These are phyloP conservation scores for Rhodotorula sp. DNA, from an alignment of 1,284 basidiomycete genomes.

Conservation along the genomic window DNA sequence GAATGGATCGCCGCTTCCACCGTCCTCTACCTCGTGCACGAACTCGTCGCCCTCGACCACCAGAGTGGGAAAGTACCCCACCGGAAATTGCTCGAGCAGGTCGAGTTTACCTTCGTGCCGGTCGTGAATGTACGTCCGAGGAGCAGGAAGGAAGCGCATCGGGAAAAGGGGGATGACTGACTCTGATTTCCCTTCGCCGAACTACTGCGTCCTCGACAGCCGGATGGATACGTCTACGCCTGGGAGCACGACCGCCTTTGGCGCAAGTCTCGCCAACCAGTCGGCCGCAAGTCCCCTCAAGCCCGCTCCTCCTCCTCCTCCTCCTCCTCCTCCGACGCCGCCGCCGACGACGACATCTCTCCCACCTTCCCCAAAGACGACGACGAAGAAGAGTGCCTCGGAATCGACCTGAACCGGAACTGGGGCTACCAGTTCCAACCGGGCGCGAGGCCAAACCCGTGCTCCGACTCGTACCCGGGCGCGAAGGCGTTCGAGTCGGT, in stretches of 20 bases:
- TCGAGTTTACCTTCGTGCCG: constrained; percentile 74
- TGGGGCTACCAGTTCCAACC: constrained; percentile 51
- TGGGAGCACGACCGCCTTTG: constrained; percentile 67
- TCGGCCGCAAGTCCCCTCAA: constrained; percentile 43
- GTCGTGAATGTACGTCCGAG: constrained; percentile 61
- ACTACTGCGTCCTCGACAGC: constrained; percentile 43
- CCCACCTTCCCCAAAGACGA: not conserved
- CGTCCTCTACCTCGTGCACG: constrained; percentile 70
- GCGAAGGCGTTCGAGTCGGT: constrained; percentile 63
- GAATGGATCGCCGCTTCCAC: constrained; percentile 83
- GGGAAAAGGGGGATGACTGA: too few species aligned
- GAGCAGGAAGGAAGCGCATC: too few species aligned
- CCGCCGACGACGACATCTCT: not conserved
- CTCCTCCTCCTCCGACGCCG: too few species aligned
- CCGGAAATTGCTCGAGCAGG: constrained; percentile 58
- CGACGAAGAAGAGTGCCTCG: constrained; percentile 55
- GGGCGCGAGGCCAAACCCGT: constrained; percentile 32
- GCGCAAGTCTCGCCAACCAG: constrained; percentile 74
- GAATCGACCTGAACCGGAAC: constrained; percentile 79
- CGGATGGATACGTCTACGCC: constrained; percentile 75
- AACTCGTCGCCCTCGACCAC: constrained; percentile 53
- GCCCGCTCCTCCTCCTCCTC: not conserved
- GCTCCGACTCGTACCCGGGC: constrained; percentile 37
- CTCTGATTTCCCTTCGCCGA: not conserved
- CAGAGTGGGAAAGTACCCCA: constrained; percentile 1